These are phyloP conservation scores for Wilcoxina mikolae DNA, from an alignment of 495 filamentous ascomycete species.

Conservation along the genomic window DNA sequence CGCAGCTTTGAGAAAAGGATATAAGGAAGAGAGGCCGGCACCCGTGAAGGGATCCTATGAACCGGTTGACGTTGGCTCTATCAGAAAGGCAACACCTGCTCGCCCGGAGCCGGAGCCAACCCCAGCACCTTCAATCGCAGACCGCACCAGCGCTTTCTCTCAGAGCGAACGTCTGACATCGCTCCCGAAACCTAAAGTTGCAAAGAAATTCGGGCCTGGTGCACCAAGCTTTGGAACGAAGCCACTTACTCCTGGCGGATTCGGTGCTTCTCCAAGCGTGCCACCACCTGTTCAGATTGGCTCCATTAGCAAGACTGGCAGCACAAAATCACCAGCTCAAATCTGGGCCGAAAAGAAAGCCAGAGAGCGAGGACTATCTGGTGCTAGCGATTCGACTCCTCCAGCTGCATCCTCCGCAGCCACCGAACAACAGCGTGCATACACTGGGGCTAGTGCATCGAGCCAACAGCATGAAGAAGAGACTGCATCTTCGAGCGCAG, in stretches of 20 bases:
- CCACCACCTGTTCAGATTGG: slow-evolving; percentile 48
- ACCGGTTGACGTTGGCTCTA: slow-evolving; percentile 84
- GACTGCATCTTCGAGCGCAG: slow-evolving; percentile 38
- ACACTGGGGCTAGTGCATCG: slow-evolving; percentile 47
- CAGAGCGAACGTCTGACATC: slow-evolving; percentile 68
- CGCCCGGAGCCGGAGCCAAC: slow-evolving; percentile 32
- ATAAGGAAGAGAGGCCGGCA: slow-evolving; percentile 59
- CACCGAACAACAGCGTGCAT: slow-evolving; percentile 55
- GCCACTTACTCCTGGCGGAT: slow-evolving; percentile 57
- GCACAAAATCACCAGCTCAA: slow-evolving; percentile 92
- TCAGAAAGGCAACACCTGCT: slow-evolving; percentile 45
- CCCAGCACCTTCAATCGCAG: slow-evolving; percentile 43
- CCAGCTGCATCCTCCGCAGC: slow-evolving; percentile 46
- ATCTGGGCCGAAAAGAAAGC: slow-evolving; percentile 96
- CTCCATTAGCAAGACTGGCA: slow-evolving; percentile 74
- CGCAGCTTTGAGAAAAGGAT: slow-evolving; percentile 64
- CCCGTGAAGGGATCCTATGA: slow-evolving; percentile 83
- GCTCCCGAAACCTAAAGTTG: slow-evolving; percentile 84
- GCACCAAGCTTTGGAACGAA: slow-evolving; percentile 73
- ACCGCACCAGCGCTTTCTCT: slow-evolving; percentile 50
- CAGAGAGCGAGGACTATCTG: slow-evolving; percentile 46
- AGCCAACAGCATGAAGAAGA: slow-evolving; percentile 36
- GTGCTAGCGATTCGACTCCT: slow-evolving; percentile 31
- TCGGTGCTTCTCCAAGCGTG: slow-evolving; percentile 33
- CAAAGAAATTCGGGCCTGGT: slow-evolving; percentile 63